Evolutionary conservation across 1,139 yeast genomes (phyloP).

Genomic region (Yamadazyma pseudoaaseri): DNA sequence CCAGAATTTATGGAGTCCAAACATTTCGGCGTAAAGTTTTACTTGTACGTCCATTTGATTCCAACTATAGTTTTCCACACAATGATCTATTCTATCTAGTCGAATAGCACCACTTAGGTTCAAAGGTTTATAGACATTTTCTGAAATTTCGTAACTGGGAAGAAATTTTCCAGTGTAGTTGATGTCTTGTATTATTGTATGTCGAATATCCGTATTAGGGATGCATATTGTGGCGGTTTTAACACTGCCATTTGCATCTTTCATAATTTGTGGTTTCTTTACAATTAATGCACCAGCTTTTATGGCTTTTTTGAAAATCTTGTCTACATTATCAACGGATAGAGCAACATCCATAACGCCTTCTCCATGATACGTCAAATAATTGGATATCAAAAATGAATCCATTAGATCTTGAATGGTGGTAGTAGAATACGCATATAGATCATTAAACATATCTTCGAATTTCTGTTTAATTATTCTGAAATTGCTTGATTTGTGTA

Average conservation of each 20-base stretch:
- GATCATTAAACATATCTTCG: constrained; percentile 7
- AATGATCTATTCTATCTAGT: constrained; percentile 60
- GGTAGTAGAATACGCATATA: constrained; percentile 6
- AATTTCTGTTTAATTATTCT: constrained; percentile 12
- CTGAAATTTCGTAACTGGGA: constrained; percentile 46
- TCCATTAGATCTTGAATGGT: constrained; percentile 25
- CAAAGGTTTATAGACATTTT: neutral
- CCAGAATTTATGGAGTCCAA: constrained; percentile 81
- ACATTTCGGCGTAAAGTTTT: constrained; percentile 53
- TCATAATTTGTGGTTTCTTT: constrained; percentile 33
- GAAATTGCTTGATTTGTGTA: constrained; percentile 16
- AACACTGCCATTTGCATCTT: constrained; percentile 52
- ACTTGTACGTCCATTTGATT: constrained; percentile 60
- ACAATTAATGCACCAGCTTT: constrained; percentile 54
- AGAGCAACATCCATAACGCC: constrained; percentile 75
- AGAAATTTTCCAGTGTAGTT: constrained; percentile 50
- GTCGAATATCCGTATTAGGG: constrained; percentile 63
- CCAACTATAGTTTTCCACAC: constrained; percentile 80
- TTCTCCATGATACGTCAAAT: constrained; percentile 66
- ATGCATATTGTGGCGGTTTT: constrained; percentile 55
- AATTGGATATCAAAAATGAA: constrained; percentile 32
- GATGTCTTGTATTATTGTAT: constrained; percentile 58
- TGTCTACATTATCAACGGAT: constrained; percentile 49
- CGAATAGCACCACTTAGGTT: constrained; percentile 6
- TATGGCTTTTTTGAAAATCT: constrained; percentile 46